Conservation (phyloP, 2,329 filamentous ascomycete genomes). For the Chalaropsis thielavioides region DNA sequence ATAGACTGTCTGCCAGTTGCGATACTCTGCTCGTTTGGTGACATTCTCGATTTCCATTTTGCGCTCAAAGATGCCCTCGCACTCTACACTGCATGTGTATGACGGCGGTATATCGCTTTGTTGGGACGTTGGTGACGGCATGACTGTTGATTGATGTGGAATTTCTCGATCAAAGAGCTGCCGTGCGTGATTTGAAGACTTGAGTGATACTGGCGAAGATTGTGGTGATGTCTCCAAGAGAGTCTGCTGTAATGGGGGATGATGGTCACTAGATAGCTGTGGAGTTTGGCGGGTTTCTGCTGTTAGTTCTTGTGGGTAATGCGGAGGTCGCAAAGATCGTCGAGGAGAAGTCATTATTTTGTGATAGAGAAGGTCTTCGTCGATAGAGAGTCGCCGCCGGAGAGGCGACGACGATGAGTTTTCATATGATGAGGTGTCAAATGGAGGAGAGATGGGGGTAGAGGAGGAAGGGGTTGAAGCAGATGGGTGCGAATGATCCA, state of each 20-base stretch:
- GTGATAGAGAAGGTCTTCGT: conserved; percentile 40
- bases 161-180: conserved; percentile 12
- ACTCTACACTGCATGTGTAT: conserved; percentile 41
- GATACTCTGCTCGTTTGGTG: conserved; percentile 45
- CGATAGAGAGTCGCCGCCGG: conserved; percentile 37
- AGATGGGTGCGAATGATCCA: conserved; percentile 6
- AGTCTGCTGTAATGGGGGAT: conserved; percentile 9
- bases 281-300: not conserved
- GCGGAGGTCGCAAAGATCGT: conserved; percentile 34
- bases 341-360: conserved; percentile 34
- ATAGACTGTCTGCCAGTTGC: conserved; percentile 50
- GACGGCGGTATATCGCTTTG: conserved; percentile 34
- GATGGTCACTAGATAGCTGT: conserved; percentile 1
- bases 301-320: conserved; percentile 24
- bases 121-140: conserved; percentile 17
- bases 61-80: conserved; percentile 43
- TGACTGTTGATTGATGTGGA: not conserved
- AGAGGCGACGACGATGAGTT: conserved; percentile 23
- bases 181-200: conserved; percentile 10
- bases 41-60: conserved; percentile 55
- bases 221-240: not conserved
- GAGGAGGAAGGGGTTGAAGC: not conserved
- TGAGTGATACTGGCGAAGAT: not conserved
- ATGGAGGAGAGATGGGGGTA: not conserved
- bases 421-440: conserved; percentile 3